These are phyloP conservation scores for Hypoxylon crocopeplum DNA, from an alignment of 495 filamentous ascomycete species.

Conservation along the genomic window DNA sequence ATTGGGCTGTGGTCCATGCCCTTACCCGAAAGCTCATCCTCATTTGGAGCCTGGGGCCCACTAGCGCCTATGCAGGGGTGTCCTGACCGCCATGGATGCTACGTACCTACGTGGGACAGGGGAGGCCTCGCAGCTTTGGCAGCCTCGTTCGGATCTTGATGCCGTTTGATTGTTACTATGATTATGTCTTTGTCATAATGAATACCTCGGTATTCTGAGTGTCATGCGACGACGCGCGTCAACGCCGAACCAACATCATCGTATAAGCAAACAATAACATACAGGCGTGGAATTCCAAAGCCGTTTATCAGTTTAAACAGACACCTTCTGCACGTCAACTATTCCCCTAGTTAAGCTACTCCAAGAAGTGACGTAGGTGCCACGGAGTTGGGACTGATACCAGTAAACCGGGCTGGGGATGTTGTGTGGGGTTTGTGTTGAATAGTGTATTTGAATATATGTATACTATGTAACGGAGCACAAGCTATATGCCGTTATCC, in stretches of 20 bases:
- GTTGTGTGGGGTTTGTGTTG: too few species aligned
- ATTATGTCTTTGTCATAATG: too few species aligned
- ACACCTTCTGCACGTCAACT: conserved; percentile 15
- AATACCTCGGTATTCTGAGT: too few species aligned
- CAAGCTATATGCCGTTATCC: neutral
- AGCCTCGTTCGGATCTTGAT: too few species aligned
- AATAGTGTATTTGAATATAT: too few species aligned
- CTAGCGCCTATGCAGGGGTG: neutral
- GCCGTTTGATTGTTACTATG: too few species aligned
- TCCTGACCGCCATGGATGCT: conserved; percentile 8
- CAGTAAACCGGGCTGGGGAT: too few species aligned
- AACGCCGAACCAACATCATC: neutral
- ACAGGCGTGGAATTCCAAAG: neutral
- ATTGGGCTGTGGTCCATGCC: conserved; percentile 1
- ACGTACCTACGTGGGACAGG: neutral
- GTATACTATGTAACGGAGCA: conserved; percentile 1
- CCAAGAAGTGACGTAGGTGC: conserved; percentile 27
- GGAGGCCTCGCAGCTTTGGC: conserved; percentile 18
- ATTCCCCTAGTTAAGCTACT: conserved; percentile 17
- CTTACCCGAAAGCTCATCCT: conserved; percentile 9
- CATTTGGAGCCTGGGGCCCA: conserved; percentile 21
- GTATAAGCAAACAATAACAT: neutral
- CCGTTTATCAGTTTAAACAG: neutral
- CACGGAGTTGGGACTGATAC: conserved; percentile 9
- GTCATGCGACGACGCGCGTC: conserved; percentile 12